These are phyloP conservation scores for Russula emetica DNA, from an alignment of 768 basidiomycete species.

Conservation along the genomic window DNA sequence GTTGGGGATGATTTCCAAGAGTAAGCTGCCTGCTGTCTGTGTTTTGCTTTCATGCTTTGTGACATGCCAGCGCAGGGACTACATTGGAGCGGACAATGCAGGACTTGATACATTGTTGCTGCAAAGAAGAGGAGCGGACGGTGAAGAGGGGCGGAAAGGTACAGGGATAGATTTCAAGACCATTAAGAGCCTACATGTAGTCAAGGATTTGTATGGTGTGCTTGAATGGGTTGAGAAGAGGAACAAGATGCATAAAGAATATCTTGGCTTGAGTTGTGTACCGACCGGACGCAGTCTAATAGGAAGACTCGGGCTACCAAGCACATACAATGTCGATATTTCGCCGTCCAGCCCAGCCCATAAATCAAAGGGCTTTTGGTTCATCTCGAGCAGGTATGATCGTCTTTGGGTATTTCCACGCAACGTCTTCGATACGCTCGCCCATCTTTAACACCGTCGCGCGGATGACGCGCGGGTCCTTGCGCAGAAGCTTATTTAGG, in stretches of 20 bases:
- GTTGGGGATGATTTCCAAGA: constrained; percentile 70
- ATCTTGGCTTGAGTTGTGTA: neutral
- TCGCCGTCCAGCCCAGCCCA: neutral
- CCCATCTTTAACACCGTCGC: constrained; percentile 80
- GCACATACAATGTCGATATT: neutral
- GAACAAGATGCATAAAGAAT: constrained; percentile 5
- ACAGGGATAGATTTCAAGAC: constrained; percentile 40
- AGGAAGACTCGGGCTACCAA: neutral
- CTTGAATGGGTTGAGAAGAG: constrained; percentile 36
- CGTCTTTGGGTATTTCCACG: constrained; percentile 47
- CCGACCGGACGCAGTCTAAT: neutral
- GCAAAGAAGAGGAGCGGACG: constrained; percentile 44
- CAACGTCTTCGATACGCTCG: constrained; percentile 65
- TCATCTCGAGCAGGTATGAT: constrained; percentile 27
- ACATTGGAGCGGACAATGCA: constrained; percentile 51
- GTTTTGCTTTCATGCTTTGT: neutral
- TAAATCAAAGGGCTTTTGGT: constrained; percentile 9
- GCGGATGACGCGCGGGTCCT: constrained; percentile 78
- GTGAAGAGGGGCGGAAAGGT: constrained; percentile 46
- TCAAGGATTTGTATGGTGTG: constrained; percentile 39
- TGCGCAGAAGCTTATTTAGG: constrained; percentile 63
- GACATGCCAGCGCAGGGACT: constrained; percentile 48
- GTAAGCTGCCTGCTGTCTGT: constrained; percentile 36
- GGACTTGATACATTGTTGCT: constrained; percentile 58
- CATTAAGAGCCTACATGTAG: constrained; percentile 33